Evolutionary conservation across 2,329 filamentous ascomycete species (phyloP).

Genomic region (Pyrenophora tritici-repentis): DNA sequence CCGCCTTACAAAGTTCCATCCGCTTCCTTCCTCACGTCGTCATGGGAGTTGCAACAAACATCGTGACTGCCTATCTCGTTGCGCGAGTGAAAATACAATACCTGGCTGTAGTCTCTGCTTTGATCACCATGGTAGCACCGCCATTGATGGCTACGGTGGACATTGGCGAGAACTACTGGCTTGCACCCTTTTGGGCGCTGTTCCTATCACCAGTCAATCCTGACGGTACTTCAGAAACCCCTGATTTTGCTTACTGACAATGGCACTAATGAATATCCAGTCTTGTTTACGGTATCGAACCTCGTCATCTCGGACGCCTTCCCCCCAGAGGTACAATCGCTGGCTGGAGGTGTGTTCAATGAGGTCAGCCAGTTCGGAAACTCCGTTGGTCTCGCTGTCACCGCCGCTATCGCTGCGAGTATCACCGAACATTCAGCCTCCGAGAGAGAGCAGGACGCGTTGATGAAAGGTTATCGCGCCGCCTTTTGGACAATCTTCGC

Average conservation of each 20-base stretch:
- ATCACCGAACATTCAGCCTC: constrained; percentile 31
- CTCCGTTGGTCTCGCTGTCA: constrained; percentile 47
- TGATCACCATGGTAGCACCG: too few species aligned
- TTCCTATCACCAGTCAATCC: too few species aligned
- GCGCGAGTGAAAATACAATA: too few species aligned
- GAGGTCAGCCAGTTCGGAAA: constrained; percentile 52
- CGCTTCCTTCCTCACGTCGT: constrained; percentile 50
- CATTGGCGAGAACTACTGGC: too few species aligned
- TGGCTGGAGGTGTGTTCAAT: constrained; percentile 55
- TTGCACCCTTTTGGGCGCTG: constrained; percentile 50
- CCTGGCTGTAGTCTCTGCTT: constrained; percentile 36
- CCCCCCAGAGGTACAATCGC: constrained; percentile 48
- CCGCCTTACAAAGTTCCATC: constrained; percentile 45
- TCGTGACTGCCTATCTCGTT: too few species aligned
- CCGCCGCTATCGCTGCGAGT: constrained; percentile 45
- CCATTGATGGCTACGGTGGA: too few species aligned
- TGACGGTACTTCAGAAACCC: too few species aligned
- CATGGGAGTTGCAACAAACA: too few species aligned
- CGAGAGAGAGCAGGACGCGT: constrained; percentile 40
- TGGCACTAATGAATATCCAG: too few species aligned
- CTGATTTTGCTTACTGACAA: too few species aligned
- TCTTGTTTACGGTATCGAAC: constrained; percentile 49
- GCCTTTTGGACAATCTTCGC: constrained; percentile 52
- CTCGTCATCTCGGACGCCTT: constrained; percentile 52
- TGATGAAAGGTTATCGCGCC: constrained; percentile 51